Conservation (phyloP, 2,329 filamentous ascomycete genomes). For the Fonsecaea monophora region DNA sequence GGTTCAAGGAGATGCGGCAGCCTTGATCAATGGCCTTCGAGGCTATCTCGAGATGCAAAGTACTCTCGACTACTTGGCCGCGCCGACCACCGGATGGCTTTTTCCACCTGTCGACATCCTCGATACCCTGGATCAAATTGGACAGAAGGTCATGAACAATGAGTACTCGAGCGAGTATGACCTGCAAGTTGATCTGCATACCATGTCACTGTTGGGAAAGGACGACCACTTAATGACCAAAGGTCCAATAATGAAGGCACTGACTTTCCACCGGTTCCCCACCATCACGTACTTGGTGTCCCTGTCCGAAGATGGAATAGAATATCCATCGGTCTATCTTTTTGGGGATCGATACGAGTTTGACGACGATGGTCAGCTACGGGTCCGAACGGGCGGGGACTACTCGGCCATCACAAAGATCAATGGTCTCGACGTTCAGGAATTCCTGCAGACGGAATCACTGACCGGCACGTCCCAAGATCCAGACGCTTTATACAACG, state of each 20-base stretch:
- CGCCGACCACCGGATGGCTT: constrained; percentile 59
- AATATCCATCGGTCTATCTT: constrained; percentile 6
- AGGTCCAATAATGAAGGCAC: constrained; percentile 46
- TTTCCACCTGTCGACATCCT: constrained; percentile 58
- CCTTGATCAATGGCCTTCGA: constrained; percentile 3
- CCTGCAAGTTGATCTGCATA: constrained; percentile 62
- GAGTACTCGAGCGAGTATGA: constrained; percentile 60
- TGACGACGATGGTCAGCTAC: not conserved
- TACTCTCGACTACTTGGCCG: constrained; percentile 55
- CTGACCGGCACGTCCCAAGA: constrained; percentile 12
- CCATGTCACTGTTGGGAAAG: constrained; percentile 61
- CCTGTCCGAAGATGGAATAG: constrained; percentile 6
- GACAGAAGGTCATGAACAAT: constrained; percentile 49
- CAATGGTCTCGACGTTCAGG: constrained; percentile 5
- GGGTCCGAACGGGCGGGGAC: not conserved
- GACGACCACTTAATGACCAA: constrained; percentile 62
- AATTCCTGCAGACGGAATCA: constrained; percentile 2
- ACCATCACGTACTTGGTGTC: not conserved
- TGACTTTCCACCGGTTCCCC: constrained; percentile 57
- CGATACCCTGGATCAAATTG: constrained; percentile 54
- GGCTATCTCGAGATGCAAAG: constrained; percentile 58
- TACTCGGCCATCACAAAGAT: constrained; percentile 1
- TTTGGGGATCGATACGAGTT: not conserved
- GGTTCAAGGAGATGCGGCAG: constrained; percentile 4
- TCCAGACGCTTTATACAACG: constrained; percentile 11